Evolutionary conservation across 1,139 yeast genomes (phyloP), one percentile per base, ranked within the genome.

Genomic region (Candida sp.): DNA sequence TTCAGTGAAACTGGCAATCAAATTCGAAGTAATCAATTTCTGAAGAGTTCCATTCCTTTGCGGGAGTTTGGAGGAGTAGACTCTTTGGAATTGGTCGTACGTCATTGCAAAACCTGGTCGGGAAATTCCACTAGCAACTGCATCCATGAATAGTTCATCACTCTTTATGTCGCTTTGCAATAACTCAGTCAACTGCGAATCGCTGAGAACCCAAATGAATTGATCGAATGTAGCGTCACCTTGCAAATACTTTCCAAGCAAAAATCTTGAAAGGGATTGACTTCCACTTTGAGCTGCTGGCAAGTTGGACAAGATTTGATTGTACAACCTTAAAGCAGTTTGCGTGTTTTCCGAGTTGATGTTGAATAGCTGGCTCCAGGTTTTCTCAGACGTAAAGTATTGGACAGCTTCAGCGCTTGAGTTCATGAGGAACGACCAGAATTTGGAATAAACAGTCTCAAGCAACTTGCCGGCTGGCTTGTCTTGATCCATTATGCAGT

Each of bases 361-460:
- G 7, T n/a, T 33, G 28, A 56, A 41, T 17, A 56, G 39, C 34
- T 30, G 27, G 4, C 52, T 27, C 65, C 66, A 61, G 55, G 65
- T 59, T 31, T 52, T 49, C 35, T 53, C 50, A 4, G 68, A 59
- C 11, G 59, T 46, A 9, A 69, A 54, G 50, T 57, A 69, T 26
- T 51, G 47, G 7, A 58, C 43, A 5, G 62, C 53, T 1, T 32
- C 25, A 22, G n/a, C 23, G 27, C 46, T 37, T 28, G 50, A 49
- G 17, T 63, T 55, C 28, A 59, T 49, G 39, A 78, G 56, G 58
- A 73, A 84, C 54, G 75, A 75, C 2, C 84, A 84, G 49, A 80
- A 54, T 47, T 73, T 76, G 0, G 67, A 61, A 48, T 68, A 63
- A 23, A 68, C 52, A 4, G 60, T 62, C 39, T 65, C 53, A 3